Evolutionary conservation across 2,329 filamentous ascomycete species (phyloP).

Genomic region (Alternaria arbusti): DNA sequence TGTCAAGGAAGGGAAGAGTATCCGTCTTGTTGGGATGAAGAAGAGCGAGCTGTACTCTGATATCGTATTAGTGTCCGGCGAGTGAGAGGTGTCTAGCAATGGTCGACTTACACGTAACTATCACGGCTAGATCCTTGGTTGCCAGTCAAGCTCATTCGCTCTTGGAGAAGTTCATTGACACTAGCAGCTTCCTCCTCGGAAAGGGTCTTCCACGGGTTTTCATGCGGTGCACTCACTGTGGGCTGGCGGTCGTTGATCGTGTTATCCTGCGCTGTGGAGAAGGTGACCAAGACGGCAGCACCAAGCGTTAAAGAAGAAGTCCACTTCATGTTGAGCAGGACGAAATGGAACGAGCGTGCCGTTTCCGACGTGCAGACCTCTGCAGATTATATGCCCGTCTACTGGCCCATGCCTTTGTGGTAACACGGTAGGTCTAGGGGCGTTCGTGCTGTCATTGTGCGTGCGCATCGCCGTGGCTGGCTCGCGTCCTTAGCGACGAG

Average conservation of each 20-base stretch:
- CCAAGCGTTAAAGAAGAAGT: constrained; percentile 2
- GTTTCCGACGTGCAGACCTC: background rate
- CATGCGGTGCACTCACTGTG: constrained; percentile 11
- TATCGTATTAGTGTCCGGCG: background rate
- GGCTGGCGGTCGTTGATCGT: constrained; percentile 7
- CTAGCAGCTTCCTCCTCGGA: constrained; percentile 15
- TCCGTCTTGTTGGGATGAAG: constrained; percentile 31
- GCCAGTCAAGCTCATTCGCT: constrained; percentile 13
- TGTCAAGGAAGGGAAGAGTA: constrained; percentile 22
- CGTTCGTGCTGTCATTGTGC: background rate
- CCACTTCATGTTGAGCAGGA: constrained; percentile 2
- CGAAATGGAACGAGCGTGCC: background rate
- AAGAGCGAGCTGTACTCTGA: constrained; percentile 14
- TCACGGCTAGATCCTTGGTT: constrained; percentile 15
- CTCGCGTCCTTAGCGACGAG: background rate
- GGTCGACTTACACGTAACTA: constrained; percentile 18
- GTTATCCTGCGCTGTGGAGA: constrained; percentile 5
- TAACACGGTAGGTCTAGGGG: background rate
- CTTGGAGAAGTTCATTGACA: constrained; percentile 14
- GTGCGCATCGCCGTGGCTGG: constrained; percentile 1
- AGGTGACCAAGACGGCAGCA: constrained; percentile 5
- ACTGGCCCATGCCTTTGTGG: background rate
- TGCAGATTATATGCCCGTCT: constrained; percentile 4
- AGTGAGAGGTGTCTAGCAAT: background rate
- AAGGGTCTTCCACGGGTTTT: constrained; percentile 18